These are phyloP conservation scores for Eucommia ulmoides DNA, from an alignment of 257 asterid species.

Conservation along the genomic window DNA sequence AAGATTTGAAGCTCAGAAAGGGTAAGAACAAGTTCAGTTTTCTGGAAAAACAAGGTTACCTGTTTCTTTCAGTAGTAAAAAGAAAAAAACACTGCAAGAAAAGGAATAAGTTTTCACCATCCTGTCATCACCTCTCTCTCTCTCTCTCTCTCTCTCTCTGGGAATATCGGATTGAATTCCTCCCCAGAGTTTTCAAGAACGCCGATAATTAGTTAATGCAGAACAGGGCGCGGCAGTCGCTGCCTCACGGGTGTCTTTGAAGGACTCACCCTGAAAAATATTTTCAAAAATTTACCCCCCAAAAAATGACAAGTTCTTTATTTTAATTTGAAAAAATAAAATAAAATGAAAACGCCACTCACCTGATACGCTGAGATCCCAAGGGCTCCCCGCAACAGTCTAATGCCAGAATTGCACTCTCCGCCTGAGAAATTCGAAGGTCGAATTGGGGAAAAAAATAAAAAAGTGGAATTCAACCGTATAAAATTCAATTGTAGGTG, in stretches of 20 bases:
- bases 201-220: conserved; percentile 21
- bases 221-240: conserved; percentile 34
- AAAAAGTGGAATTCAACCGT: neutral
- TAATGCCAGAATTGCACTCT: conserved; percentile 78
- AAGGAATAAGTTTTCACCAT: conserved; percentile 13
- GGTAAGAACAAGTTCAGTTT: conserved; percentile 3
- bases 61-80: neutral
- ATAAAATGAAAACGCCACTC: no score
- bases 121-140: conserved; percentile 26
- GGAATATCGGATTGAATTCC: conserved; percentile 22
- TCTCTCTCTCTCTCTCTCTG: no score
- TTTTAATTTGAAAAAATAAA: no score
- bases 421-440: conserved; percentile 39
- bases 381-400: conserved; percentile 78
- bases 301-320: no score
- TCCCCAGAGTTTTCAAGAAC: conserved; percentile 7
- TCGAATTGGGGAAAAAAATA: conserved; percentile 5
- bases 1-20: no score
- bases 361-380: conserved; percentile 87
- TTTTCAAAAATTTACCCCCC: no score
- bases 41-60: neutral
- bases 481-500: no score
- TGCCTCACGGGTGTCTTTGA: conserved; percentile 99
- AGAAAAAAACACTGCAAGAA: conserved; percentile 2
- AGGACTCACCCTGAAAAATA: conserved; percentile 99